Base-by-base conservation (phyloP, 495 filamentous ascomycete genomes). In the Aspergillus hancockii region DNA sequence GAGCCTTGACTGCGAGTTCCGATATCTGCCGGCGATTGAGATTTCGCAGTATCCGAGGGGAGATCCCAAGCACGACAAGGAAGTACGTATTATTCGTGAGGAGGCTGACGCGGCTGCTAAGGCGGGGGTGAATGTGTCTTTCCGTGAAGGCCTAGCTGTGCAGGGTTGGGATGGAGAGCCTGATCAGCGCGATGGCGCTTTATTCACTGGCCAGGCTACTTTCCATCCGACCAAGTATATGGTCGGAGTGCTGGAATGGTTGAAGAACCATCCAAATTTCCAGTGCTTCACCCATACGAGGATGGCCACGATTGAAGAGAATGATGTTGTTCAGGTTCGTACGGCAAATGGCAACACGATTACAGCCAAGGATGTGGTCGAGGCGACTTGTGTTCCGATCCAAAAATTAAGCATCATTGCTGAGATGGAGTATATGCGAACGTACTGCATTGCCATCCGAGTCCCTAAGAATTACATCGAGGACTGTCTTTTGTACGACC, bases 191-290 rank as follows among this genome's bases (percentile, higher is more conserved):
- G 80, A 76, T 51, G 76, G 75, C 16, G 66, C 77, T 5, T 65
- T 83, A 3, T 81, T 71, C 51, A 46, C 55, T 6, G 70, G 71
- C n/a, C 82, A 86, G 64, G 83, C 81, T 0, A 79, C 82, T 3
- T 85, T 84, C 65, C 83, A 85, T 58, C 82, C 84, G 1, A 85
- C 83, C 0, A 76, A 75, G 57, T 85, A 86, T 55, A 62, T 83
- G 0, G 64, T 77, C 25, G 82, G 79, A 14, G 63, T 85, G 0
- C 70, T 86, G 2, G 67, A 73, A 23, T 82, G 76, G 71, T 71
- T 86, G 30, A 67, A 72, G 34, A 47, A 75, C 18, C 80, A 84
- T 58, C 72, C 76, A 12, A 77, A 75, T 52, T 85, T 86, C 66
- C 58, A 72, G 23, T 84, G 82, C 61, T 86, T 72, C 63, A 78